These are phyloP conservation scores for Yarrowia bubula DNA, from an alignment of 805 yeast species.

Conservation along the genomic window DNA sequence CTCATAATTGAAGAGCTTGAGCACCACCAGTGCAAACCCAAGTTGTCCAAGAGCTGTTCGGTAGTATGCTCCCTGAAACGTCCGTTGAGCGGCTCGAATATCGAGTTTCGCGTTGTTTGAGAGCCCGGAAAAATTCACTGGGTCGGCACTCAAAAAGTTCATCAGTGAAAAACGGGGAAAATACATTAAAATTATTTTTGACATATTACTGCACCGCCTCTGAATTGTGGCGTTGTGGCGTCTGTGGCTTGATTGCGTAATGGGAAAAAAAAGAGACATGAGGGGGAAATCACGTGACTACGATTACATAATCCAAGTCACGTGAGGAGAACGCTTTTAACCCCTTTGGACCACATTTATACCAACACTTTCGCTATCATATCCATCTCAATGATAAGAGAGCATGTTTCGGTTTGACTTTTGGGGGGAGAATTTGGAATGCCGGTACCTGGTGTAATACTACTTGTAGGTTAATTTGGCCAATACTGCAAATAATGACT, in stretches of 20 bases:
- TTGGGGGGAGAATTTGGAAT: too few relatives aligned
- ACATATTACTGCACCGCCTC: not conserved
- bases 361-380: too few relatives aligned
- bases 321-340: too few relatives aligned
- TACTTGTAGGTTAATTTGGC: too few relatives aligned
- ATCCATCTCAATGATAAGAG: too few relatives aligned
- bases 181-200: not conserved
- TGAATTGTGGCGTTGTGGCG: not conserved
- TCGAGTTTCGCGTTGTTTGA: constrained; percentile 12
- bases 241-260: constrained; percentile 23
- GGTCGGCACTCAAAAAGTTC: not conserved
- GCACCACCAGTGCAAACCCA: constrained; percentile 61
- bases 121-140: not conserved
- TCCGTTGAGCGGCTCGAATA: constrained; percentile 51
- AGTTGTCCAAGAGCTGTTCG: constrained; percentile 71
- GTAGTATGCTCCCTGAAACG: constrained; percentile 81
- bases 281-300: not conserved
- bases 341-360: too few relatives aligned
- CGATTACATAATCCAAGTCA: too few relatives aligned
- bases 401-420: too few relatives aligned
- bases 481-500: too few relatives aligned
- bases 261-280: too few relatives aligned
- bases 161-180: too few relatives aligned
- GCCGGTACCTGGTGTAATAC: too few relatives aligned
- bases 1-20: constrained; percentile 61